phyloP scores from a whole-genome alignment of 1,139 yeast species.

The Diutina siamensis region DNA sequence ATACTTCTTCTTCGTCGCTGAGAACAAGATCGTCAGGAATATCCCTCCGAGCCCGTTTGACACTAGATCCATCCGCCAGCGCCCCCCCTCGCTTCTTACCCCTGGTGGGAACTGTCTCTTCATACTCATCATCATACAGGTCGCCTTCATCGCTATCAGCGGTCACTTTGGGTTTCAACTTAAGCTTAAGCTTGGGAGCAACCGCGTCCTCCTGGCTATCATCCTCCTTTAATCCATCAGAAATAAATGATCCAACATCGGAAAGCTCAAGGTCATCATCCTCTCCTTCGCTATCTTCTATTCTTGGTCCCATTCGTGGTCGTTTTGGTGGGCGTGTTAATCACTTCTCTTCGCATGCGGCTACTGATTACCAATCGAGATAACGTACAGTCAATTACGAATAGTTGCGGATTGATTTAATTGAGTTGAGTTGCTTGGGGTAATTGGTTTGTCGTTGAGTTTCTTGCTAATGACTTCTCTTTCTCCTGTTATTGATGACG shows the following conservation, averaged over 20 bases:
- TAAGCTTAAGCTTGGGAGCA: background rate
- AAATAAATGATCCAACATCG: slow-evolving; percentile 2
- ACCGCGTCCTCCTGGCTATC: slow-evolving; percentile 8
- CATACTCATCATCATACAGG: slow-evolving; percentile 6
- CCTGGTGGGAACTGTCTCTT: background rate
- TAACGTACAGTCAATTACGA: no score
- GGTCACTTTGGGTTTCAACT: background rate
- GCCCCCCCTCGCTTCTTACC: background rate
- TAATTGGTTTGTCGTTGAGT: no score
- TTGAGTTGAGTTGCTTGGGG: no score
- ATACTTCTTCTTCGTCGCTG: slow-evolving; percentile 6
- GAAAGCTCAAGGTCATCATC: slow-evolving; percentile 2
- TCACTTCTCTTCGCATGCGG: background rate
- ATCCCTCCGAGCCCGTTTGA: background rate
- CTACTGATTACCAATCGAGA: background rate
- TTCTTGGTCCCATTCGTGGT: slow-evolving; percentile 1
- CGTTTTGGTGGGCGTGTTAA: no score
- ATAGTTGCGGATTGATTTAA: no score
- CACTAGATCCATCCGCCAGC: background rate
- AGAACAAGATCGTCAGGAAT: background rate
- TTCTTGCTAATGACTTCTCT: background rate
- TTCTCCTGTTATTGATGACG: background rate
- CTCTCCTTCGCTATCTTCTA: background rate
- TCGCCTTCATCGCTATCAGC: background rate
- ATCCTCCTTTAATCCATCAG: slow-evolving; percentile 8